Evolutionary conservation across 768 basidiomycete genomes (phyloP), one percentile per base, ranked within the genome.

Genomic region (Termitomyces heimii): DNA sequence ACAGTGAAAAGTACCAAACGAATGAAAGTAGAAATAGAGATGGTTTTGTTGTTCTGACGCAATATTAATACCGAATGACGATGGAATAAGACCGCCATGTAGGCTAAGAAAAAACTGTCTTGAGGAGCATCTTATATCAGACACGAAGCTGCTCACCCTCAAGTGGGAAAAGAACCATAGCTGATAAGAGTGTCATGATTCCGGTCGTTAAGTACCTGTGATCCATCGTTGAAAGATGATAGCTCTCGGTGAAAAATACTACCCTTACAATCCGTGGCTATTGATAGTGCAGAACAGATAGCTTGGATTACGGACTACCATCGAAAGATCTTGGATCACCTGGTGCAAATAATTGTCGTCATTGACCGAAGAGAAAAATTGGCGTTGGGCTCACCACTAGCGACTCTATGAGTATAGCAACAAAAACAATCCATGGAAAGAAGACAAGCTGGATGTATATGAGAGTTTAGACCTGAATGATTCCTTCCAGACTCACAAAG

Each of bases 1-100:
- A 52, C 24, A 16, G 24, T 57, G 26, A 57, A 57, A 16, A 57
- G 47, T 18, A 57, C 50, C 32, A 57, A 52, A 10, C 56, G 50
- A 45, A 34, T 45, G 39, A 51, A 57, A 22, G 42, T 57, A 7
- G 56, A 52, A 13, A 57, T 13, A 18, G 39, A 57, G 16, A 45
- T 13, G n/a, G 20, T 26, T 29, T 42, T 49, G 9, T 16, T 56
- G 40, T n/a, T 39, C 18, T 37, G 42, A 42, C 26, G 56, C 24
- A 44, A 26, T 18, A 52, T 45, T 34, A 52, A 20, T 7, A 24
- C 43, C n/a, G 48, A 37, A 18, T 57, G 48, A 18, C 43, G 56
- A 35, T 8, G 34, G 4, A 57, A 52, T 29, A 57, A 26, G 13
- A 51, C 20, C n/a, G 18, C 56, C 1, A 57, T 45, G 49, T 43